Evolutionary conservation across 163 green algal genomes (phyloP), one percentile per base, ranked within the genome.

Genomic region (Scenedesmus sp.): DNA sequence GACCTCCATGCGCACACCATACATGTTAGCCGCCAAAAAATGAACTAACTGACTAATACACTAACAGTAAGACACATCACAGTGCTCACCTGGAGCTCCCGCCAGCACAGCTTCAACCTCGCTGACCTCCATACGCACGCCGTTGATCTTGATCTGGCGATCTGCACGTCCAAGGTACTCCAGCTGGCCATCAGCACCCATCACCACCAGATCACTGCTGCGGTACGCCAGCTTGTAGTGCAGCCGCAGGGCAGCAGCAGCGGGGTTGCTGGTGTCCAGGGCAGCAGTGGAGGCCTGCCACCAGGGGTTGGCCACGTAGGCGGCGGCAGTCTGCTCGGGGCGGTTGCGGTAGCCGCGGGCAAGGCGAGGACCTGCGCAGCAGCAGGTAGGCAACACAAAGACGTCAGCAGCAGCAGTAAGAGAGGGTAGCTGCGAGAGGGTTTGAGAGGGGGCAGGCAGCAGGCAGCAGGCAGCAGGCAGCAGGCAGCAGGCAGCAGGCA

Each of bases 121-220:
- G 10, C 82, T 86, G 26, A 94, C 55, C 87, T 94, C 91, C 20
- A 94, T 94, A 74, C 91, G 87, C 82, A 92, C 83, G 10, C 91
- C 91, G 54, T 90, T 90, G 70, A 94, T 62, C 83, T 94, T 94
- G 79, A 94, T 86, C 92, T 97, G 95, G 62, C 88, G 64, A 84
- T 97, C 96, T 26, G 94, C 83, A 9, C 96, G 92, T 1, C 96
- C 95, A 59, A 96, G 79, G 57, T 93, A 96, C 76, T 95, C 90
- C 18, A 97, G 64, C 26, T 92, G 76, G 52, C 94, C 95, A 56
- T 95, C 93, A 12, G 88, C 70, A 8, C 88, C 87, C 94, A 95
- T 96, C 7, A 91, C 59, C 62, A 93, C 91, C 60, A 95, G 67
- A 79, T 97, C 95, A n/a, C 95, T 94, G 64, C 86, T 88, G 62